These are phyloP conservation scores for Plasmodium gonderi DNA, from an alignment of 169 alveolate genomes.

Conservation along the genomic window DNA sequence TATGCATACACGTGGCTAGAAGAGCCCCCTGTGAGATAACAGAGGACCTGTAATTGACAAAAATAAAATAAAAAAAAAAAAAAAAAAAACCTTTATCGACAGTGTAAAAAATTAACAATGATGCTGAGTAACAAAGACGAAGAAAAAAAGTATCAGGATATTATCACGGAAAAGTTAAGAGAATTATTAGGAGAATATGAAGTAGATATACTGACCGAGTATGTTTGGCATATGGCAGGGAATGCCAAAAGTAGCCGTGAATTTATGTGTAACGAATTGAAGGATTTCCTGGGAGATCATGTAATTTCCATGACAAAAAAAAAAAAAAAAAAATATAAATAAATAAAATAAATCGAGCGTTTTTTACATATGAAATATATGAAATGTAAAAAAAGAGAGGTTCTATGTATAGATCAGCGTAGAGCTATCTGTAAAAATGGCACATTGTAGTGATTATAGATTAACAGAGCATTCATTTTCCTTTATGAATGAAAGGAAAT, in stretches of 20 bases:
- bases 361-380: too few species aligned
- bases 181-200: conserved; percentile 68
- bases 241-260: conserved; percentile 44
- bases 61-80: too few species aligned
- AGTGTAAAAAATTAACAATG: conserved; percentile 5
- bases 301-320: conserved; percentile 9
- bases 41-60: background rate
- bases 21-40: background rate
- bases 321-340: background rate
- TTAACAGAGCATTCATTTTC: too few species aligned
- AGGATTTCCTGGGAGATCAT: conserved; percentile 72
- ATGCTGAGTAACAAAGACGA: conserved; percentile 25
- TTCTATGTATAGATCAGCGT: too few species aligned
- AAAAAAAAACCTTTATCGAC: background rate
- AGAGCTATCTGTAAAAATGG: too few species aligned
- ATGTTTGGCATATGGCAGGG: conserved; percentile 75
- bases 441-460: too few species aligned
- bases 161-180: conserved; percentile 60
- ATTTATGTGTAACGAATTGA: conserved; percentile 42
- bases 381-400: too few species aligned
- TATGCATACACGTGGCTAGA: background rate
- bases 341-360: background rate
- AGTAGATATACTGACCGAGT: conserved; percentile 70
- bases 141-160: conserved; percentile 35
- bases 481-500: too few species aligned